Conservation (phyloP, 768 basidiomycete genomes). For the Russula brevipes region DNA sequence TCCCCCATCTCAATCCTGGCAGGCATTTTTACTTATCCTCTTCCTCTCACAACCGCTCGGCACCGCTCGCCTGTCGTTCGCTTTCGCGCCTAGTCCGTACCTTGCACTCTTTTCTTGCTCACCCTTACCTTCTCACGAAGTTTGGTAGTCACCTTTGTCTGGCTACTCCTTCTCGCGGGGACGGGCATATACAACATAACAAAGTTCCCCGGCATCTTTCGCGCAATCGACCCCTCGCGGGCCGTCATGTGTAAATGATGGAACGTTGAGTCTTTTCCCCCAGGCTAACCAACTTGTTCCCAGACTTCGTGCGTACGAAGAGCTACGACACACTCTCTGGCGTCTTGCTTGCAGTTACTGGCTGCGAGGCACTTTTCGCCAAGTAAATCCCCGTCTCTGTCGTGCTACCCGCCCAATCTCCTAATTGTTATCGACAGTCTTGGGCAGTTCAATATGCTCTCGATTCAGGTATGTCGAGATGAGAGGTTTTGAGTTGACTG, state of each 20-base stretch:
- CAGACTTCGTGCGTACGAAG: conserved; percentile 61
- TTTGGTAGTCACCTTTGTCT: conserved; percentile 46
- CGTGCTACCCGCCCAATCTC: background rate
- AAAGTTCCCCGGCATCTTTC: conserved; percentile 51
- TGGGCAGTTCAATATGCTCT: conserved; percentile 59
- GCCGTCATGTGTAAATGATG: conserved; percentile 48
- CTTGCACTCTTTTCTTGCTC: background rate
- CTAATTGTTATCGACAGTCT: conserved; percentile 36
- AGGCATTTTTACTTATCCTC: conserved; percentile 52
- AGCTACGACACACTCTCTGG: conserved; percentile 59
- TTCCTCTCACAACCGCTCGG: conserved; percentile 60
- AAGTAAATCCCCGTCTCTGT: conserved; percentile 37
- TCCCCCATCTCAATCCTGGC: background rate
- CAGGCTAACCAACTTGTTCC: background rate
- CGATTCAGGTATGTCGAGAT: conserved; percentile 44
- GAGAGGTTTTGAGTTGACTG: background rate
- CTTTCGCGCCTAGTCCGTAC: conserved; percentile 51
- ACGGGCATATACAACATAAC: conserved; percentile 58
- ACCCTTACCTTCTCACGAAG: background rate
- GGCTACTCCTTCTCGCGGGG: conserved; percentile 48
- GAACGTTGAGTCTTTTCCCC: background rate
- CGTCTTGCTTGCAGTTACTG: conserved; percentile 62
- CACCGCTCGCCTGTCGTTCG: conserved; percentile 44
- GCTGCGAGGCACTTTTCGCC: conserved; percentile 64
- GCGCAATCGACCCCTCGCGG: conserved; percentile 63